Conservation (phyloP, 306 rosid genomes). For the Morella rubra region DNA sequence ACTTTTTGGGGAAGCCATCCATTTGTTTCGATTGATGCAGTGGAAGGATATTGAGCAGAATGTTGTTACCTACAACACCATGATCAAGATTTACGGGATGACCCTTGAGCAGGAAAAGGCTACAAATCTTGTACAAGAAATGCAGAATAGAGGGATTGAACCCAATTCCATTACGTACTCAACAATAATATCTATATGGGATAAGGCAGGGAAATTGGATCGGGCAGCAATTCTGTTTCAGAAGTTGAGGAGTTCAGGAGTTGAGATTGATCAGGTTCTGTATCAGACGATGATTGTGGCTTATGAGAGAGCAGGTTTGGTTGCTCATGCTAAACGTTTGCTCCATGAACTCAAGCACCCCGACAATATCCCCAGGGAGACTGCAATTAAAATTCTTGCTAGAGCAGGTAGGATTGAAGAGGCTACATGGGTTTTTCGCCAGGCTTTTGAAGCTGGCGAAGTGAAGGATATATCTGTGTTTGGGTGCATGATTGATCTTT, state of each 20-base stretch:
- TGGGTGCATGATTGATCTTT: conserved; percentile 72
- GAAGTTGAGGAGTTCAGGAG: conserved; percentile 82
- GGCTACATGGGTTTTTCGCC: conserved; percentile 94
- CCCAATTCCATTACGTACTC: conserved; percentile 92
- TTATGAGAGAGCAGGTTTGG: conserved; percentile 82
- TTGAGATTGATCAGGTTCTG: conserved; percentile 78
- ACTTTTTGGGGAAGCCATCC: conserved; percentile 88
- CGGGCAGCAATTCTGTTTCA: conserved; percentile 85
- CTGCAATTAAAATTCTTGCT: conserved; percentile 75
- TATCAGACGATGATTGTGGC: conserved; percentile 96
- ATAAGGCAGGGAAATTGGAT: conserved; percentile 83
- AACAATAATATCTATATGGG: conserved; percentile 91
- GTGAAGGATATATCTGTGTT: conserved; percentile 75
- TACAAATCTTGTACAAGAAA: conserved; percentile 80
- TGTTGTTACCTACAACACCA: conserved; percentile 84
- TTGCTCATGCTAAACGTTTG: conserved; percentile 87
- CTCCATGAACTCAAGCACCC: conserved; percentile 80
- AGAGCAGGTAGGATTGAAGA: conserved; percentile 88
- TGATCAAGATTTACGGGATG: conserved; percentile 88
- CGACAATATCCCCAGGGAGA: conserved; percentile 71
- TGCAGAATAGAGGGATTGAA: conserved; percentile 78
- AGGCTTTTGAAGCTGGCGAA: conserved; percentile 73
- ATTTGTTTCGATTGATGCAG: conserved; percentile 88
- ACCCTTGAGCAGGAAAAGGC: conserved; percentile 88
- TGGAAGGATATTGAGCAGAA: conserved; percentile 70